A percentile compares a stretch with the other conserved stretches of the same genome.
Evolutionary conservation across 345 rosid genomes (phyloP).

Genomic region (Anacardium occidentale): DNA sequence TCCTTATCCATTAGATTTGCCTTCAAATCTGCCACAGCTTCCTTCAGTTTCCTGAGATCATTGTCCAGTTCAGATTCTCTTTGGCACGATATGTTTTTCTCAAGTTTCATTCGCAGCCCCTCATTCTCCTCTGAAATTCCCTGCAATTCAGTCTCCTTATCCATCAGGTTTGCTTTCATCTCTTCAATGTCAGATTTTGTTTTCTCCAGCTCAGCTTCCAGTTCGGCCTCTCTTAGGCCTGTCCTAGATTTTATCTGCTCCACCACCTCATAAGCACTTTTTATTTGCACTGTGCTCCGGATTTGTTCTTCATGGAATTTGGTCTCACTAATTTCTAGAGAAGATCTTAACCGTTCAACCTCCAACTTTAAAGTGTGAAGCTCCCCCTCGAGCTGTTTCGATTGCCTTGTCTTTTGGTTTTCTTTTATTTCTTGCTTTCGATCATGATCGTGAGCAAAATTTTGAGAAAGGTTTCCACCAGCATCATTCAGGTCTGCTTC

Average conservation of each 20-base stretch:
- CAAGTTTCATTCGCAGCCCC: slow-evolving; percentile 44
- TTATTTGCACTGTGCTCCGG: slow-evolving; percentile 40
- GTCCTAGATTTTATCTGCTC: slow-evolving; percentile 46
- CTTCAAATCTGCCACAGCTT: slow-evolving; percentile 50
- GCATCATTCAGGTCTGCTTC: slow-evolving; percentile 25
- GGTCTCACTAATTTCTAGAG: slow-evolving; percentile 51
- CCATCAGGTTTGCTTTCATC: slow-evolving; percentile 77
- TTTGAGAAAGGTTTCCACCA: background rate
- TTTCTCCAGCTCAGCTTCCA: slow-evolving; percentile 55
- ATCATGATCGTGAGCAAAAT: slow-evolving; percentile 27
- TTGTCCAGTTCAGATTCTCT: slow-evolving; percentile 37
- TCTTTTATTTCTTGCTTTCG: slow-evolving; percentile 30
- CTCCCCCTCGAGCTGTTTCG: slow-evolving; percentile 48
- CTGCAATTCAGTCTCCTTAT: slow-evolving; percentile 80
- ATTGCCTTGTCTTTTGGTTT: slow-evolving; percentile 33
- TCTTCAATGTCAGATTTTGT: slow-evolving; percentile 58
- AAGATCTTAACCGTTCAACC: slow-evolving; percentile 48
- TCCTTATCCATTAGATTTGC: slow-evolving; percentile 77
- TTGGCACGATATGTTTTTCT: slow-evolving; percentile 31
- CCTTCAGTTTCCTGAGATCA: slow-evolving; percentile 53
- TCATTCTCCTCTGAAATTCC: slow-evolving; percentile 78
- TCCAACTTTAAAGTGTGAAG: slow-evolving; percentile 50
- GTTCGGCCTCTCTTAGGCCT: slow-evolving; percentile 52
- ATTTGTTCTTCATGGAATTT: slow-evolving; percentile 42
- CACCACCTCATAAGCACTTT: slow-evolving; percentile 47